phyloP scores from a whole-genome alignment of 1,284 basidiomycete species.

The Pseudozyma sp. region DNA sequence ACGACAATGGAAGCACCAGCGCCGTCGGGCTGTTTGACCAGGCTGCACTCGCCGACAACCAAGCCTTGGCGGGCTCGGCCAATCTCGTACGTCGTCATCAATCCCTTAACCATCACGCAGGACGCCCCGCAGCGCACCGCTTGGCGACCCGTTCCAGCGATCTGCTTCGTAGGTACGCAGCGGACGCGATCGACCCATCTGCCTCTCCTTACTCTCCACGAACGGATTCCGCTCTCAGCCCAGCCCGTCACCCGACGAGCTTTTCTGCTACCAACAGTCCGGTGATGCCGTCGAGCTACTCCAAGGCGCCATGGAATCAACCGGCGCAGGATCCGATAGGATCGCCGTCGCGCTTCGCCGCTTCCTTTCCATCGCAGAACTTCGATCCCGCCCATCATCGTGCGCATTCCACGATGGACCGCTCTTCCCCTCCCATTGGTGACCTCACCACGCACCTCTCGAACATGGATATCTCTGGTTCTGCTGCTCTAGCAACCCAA shows the following conservation, averaged over 20 bases:
- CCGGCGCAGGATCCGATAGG: conserved; percentile 37
- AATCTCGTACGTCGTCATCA: conserved; percentile 52
- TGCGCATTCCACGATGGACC: conserved; percentile 18
- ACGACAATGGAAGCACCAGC: conserved; percentile 24
- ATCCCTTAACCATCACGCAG: conserved; percentile 56
- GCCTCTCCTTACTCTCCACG: conserved; percentile 20
- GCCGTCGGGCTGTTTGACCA: conserved; percentile 25
- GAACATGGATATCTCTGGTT: conserved; percentile 42
- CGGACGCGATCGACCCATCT: conserved; percentile 8
- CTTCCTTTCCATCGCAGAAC: conserved; percentile 38
- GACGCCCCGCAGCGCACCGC: conserved; percentile 32
- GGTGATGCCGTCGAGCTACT: conserved; percentile 31
- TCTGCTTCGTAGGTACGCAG: conserved; percentile 13
- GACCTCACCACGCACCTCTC: conserved; percentile 32
- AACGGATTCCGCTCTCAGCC: conserved; percentile 35
- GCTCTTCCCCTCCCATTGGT: conserved; percentile 18
- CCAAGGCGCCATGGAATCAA: conserved; percentile 43
- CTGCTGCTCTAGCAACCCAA: conserved; percentile 24
- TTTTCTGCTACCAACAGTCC: conserved; percentile 38
- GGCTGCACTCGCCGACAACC: conserved; percentile 26
- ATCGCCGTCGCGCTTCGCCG: conserved; percentile 48
- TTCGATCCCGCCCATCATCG: conserved; percentile 15
- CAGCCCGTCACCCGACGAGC: conserved; percentile 33
- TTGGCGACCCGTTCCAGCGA: conserved; percentile 37
- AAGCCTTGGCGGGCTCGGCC: conserved; percentile 18